Conservation (phyloP, 176 grass and related monocot genomes). For the Areca catechu region DNA sequence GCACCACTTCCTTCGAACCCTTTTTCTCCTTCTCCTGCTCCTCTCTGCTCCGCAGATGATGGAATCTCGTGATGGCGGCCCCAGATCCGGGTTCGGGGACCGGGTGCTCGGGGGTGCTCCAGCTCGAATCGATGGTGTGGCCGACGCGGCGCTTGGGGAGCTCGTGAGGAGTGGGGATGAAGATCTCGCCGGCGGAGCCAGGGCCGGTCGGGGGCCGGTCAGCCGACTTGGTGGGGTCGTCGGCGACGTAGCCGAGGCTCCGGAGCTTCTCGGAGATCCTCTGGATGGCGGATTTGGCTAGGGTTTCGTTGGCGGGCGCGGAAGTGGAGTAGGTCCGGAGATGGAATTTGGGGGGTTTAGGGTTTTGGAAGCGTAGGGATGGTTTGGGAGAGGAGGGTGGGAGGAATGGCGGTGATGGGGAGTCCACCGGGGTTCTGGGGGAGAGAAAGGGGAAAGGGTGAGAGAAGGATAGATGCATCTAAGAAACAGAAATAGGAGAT, state of each 20-base stretch:
- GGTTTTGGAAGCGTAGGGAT: slow-evolving; percentile 18
- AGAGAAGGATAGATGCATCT: slow-evolving; percentile 39
- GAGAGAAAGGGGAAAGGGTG: slow-evolving; percentile 18
- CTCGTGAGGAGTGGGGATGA: slow-evolving; percentile 54
- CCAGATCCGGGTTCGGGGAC: slow-evolving; percentile 19
- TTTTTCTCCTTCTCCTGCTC: neutral
- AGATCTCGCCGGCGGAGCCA: slow-evolving; percentile 59
- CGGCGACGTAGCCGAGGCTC: slow-evolving; percentile 59
- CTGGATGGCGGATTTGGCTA: slow-evolving; percentile 57
- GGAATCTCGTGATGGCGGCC: slow-evolving; percentile 13
- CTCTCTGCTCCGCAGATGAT: slow-evolving; percentile 21
- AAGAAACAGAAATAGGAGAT: neutral
- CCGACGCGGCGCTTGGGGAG: slow-evolving; percentile 53
- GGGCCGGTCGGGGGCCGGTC: neutral
- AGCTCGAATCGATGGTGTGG: slow-evolving; percentile 63
- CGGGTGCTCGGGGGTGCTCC: slow-evolving; percentile 41
- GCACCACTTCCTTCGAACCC: slow-evolving; percentile 12
- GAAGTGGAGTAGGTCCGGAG: neutral
- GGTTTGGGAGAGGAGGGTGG: slow-evolving; percentile 7
- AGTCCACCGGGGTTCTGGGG: slow-evolving; percentile 1
- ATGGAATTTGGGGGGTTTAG: neutral
- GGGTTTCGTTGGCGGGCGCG: slow-evolving; percentile 24
- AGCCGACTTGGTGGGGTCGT: neutral
- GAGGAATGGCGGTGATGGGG: neutral
- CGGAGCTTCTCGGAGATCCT: slow-evolving; percentile 91